phyloP scores from a whole-genome alignment of 805 yeast species.

The Spathaspora hagerdaliae region DNA sequence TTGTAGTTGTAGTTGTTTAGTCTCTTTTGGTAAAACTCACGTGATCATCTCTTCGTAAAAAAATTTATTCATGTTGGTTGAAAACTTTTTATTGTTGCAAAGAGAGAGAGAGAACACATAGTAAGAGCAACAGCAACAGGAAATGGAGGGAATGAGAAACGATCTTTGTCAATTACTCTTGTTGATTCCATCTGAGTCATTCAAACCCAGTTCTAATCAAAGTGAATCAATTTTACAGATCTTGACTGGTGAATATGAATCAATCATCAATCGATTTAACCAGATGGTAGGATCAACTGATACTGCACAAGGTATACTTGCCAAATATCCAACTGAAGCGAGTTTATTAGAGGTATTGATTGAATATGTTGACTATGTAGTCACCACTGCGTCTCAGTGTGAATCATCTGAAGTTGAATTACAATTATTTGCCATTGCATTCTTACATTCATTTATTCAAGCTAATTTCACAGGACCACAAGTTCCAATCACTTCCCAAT shows the following conservation, averaged over 20 bases:
- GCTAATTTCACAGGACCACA: slow-evolving; percentile 83
- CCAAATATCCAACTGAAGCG: slow-evolving; percentile 16
- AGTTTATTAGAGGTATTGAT: slow-evolving; percentile 3
- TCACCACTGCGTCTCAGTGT: background rate
- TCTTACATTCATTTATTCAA: slow-evolving; percentile 68
- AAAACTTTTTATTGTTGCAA: too few relatives aligned
- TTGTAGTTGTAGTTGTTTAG: too few relatives aligned
- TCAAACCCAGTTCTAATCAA: too few relatives aligned
- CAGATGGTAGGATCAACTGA: too few relatives aligned
- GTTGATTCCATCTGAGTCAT: slow-evolving; percentile 10
- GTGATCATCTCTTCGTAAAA: too few relatives aligned
- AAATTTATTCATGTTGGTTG: too few relatives aligned
- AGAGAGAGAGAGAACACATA: too few relatives aligned
- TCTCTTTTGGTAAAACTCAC: too few relatives aligned
- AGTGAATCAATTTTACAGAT: background rate
- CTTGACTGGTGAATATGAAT: background rate
- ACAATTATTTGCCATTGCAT: slow-evolving; percentile 50
- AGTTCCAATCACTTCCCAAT: slow-evolving; percentile 32
- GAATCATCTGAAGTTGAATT: slow-evolving; percentile 12
- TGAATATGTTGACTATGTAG: slow-evolving; percentile 5
- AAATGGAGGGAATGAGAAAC: slow-evolving; percentile 9
- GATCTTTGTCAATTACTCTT: slow-evolving; percentile 16
- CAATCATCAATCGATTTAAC: slow-evolving; percentile 5
- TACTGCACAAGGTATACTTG: background rate
- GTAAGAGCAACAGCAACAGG: background rate